Base-by-base conservation (phyloP, 176 grass and related monocot species). In the Musa troglodytarum region DNA sequence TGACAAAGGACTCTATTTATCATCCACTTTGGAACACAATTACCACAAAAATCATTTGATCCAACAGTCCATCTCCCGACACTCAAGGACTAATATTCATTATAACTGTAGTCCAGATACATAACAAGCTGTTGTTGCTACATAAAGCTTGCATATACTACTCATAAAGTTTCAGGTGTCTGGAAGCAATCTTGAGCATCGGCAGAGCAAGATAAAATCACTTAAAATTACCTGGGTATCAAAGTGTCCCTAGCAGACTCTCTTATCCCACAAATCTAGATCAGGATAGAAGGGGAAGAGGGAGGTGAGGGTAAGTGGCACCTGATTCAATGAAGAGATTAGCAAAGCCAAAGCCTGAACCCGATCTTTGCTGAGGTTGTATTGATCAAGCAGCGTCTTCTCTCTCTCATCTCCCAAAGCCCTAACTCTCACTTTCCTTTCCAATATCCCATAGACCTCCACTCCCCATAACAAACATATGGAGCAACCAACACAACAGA, bases 301-400 rank as follows among this genome's bases (percentile, higher is more conserved):
- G 57, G n/a, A 19, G 8, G 57, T 19, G 19, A 15, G 5, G 53
- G 54, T 52, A 49, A 66, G 17, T 20, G 52, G 23, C 89, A 93
- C 90, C 87, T 89, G 72, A 74, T 57, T 69, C 7, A 84, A 74
- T 0, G 77, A 85, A 54, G 82, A 83, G 17, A 87, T 52, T 21
- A 93, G 79, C 1, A 69, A 71, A 12, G 65, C 73, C 64, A 92
- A 76, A 1, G 79, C 81, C 59, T 83, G 84, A 72, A 85, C 82
- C 74, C 89, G 87, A 77, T 61, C 70, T 26, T 79, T 73, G 78
- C 79, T 92, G 34, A 84, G 68, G 68, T 92, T 89, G 74, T 85
- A 78, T 55, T 84, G 79, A 66, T 73, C 81, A 14, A 72, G 50
- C 72, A 80, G 58, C 54, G 29, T 75, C 17, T 89, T 51, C 9